phyloP scores from a whole-genome alignment of 2,329 filamentous ascomycete genomes.

The Sporothrix curviconia region DNA sequence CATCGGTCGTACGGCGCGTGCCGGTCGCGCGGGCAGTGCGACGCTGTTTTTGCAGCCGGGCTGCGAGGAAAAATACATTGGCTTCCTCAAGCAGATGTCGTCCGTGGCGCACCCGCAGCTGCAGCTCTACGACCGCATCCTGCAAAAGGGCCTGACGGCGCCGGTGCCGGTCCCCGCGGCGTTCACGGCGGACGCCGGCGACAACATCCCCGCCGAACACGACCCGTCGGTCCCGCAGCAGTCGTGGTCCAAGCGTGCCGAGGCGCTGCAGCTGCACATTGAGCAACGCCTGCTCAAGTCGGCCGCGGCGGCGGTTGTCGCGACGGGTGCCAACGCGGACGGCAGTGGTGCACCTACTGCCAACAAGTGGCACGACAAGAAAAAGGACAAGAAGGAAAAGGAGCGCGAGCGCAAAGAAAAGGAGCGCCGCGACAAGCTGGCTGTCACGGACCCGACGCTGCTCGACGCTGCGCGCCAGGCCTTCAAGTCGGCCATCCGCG shows the following conservation, averaged over 20 bases:
- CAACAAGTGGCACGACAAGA: constrained; percentile 27
- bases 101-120: constrained; percentile 43
- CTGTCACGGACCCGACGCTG: constrained; percentile 33
- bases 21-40: constrained; percentile 80
- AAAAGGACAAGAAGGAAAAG: background rate
- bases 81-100: constrained; percentile 48
- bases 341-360: constrained; percentile 5
- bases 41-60: constrained; percentile 87
- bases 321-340: constrained; percentile 8
- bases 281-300: constrained; percentile 48
- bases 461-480: constrained; percentile 77
- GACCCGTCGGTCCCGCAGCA: constrained; percentile 33
- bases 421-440: background rate
- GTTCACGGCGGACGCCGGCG: constrained; percentile 48
- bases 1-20: constrained; percentile 88
- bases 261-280: constrained; percentile 52
- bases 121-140: constrained; percentile 47
- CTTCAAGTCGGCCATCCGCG: constrained; percentile 86
- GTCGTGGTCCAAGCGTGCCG: constrained; percentile 39
- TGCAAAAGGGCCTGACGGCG: constrained; percentile 59
- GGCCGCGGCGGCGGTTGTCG: background rate
- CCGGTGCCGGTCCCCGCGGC: constrained; percentile 52
- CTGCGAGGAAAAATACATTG: constrained; percentile 84
- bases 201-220: constrained; percentile 44
- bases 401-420: constrained; percentile 2